Conservation (phyloP, 345 rosid genomes). For the Arabis alpina region DNA sequence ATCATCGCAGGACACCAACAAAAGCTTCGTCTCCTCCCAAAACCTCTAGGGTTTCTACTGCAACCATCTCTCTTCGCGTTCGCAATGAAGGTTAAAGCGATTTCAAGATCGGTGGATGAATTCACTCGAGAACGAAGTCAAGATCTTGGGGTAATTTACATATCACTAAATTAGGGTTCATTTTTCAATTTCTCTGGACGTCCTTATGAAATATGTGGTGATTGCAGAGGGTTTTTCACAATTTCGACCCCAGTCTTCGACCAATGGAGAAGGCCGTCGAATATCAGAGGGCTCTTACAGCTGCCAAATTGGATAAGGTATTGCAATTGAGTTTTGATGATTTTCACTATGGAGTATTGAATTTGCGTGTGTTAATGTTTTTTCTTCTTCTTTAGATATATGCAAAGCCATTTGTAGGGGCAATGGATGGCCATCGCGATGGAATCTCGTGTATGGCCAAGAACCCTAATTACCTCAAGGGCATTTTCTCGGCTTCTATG, state of each 20-base stretch:
- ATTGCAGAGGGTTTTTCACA: slow-evolving; percentile 78
- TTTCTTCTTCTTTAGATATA: slow-evolving; percentile 56
- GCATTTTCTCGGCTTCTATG: slow-evolving; percentile 89
- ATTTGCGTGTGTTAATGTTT: not conserved
- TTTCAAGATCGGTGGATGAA: slow-evolving; percentile 85
- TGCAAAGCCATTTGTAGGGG: slow-evolving; percentile 92
- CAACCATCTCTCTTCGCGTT: not conserved
- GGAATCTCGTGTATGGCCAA: slow-evolving; percentile 92
- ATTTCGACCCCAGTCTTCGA: slow-evolving; percentile 81
- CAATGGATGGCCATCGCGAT: slow-evolving; percentile 95
- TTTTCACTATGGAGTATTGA: not conserved
- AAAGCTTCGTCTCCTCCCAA: slow-evolving; percentile 16
- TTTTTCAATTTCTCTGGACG: not conserved
- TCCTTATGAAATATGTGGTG: slow-evolving; percentile 5
- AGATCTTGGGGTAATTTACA: slow-evolving; percentile 71
- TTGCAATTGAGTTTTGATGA: not conserved
- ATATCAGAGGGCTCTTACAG: slow-evolving; percentile 83
- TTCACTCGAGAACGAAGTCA: slow-evolving; percentile 97
- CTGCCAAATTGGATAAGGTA: slow-evolving; percentile 96
- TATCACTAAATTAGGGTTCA: not conserved
- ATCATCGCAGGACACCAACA: not conserved
- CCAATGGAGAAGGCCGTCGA: slow-evolving; percentile 87
- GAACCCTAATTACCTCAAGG: slow-evolving; percentile 85
- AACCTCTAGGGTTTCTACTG: slow-evolving; percentile 39
- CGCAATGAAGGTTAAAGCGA: slow-evolving; percentile 76